Conservation (phyloP, 345 rosid genomes). For the Trapa incisa region DNA sequence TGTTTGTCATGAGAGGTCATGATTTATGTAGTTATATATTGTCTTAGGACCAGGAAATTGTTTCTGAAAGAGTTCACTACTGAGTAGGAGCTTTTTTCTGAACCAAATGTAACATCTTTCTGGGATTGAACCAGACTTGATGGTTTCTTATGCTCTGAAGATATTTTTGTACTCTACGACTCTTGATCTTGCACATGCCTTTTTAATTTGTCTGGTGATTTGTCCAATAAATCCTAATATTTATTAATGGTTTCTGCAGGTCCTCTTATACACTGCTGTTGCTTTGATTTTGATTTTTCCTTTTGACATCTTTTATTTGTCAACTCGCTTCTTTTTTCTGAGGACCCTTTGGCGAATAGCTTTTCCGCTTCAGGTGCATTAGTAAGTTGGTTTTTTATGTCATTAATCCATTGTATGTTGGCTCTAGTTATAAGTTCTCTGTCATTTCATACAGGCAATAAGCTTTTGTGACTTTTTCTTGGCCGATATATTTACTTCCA, state of each 20-base stretch:
- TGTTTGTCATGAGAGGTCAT: neutral
- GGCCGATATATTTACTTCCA: conserved; percentile 86
- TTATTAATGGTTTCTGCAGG: conserved; percentile 33
- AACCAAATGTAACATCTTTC: neutral
- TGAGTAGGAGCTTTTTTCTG: neutral
- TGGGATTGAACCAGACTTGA: neutral
- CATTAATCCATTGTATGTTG: neutral
- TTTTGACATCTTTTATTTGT: conserved; percentile 66
- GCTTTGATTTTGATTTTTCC: conserved; percentile 65
- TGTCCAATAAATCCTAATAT: conserved; percentile 10
- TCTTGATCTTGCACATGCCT: neutral
- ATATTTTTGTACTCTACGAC: neutral
- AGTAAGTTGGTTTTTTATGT: neutral
- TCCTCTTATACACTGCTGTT: conserved; percentile 60
- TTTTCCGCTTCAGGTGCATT: conserved; percentile 77
- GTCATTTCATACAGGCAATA: conserved; percentile 40
- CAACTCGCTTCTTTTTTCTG: conserved; percentile 71
- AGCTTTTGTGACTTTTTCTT: conserved; percentile 82
- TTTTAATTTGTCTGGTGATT: neutral
- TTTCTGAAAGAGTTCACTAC: neutral
- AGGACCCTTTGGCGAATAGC: conserved; percentile 83
- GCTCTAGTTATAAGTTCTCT: neutral
- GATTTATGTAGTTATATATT: neutral
- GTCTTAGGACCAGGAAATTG: neutral
- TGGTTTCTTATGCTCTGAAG: neutral